Evolutionary conservation across 176 grass and related monocot species (phyloP).

Genomic region (Triticum dicoccoides): DNA sequence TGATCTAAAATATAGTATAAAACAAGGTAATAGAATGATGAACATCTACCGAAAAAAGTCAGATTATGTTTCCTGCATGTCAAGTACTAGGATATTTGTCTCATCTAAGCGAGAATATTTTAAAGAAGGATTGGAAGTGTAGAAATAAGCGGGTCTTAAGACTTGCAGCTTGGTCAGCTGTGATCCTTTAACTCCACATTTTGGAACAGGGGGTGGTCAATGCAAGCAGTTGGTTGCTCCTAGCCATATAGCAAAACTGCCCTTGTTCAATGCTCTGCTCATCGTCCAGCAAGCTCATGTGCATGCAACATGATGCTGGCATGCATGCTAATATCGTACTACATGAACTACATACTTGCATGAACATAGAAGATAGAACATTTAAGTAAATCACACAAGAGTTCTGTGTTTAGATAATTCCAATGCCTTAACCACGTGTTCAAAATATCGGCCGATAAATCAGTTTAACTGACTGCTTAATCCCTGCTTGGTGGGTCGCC

Average conservation of each 20-base stretch:
- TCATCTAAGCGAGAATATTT: background rate
- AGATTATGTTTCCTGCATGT: background rate
- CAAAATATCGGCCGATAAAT: too few species aligned
- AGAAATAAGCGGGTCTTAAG: background rate
- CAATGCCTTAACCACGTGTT: background rate
- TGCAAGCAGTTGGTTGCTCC: background rate
- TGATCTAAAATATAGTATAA: too few species aligned
- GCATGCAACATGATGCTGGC: background rate
- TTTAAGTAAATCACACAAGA: background rate
- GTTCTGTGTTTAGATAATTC: background rate
- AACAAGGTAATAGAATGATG: too few species aligned
- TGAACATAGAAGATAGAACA: slow-evolving; percentile 1
- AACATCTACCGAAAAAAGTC: too few species aligned
- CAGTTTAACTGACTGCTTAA: too few species aligned
- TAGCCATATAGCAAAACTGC: background rate
- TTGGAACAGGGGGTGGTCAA: background rate
- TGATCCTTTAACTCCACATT: background rate
- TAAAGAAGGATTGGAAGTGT: background rate
- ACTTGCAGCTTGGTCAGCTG: background rate
- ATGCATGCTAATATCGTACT: background rate
- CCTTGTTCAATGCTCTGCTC: background rate
- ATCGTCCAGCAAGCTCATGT: background rate
- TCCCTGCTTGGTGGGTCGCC: too few species aligned
- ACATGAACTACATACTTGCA: background rate
- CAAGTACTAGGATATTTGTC: background rate